Evolutionary conservation across 306 rosid genomes (phyloP), one percentile per base, ranked within the genome.

Genomic region (Vicia faba): DNA sequence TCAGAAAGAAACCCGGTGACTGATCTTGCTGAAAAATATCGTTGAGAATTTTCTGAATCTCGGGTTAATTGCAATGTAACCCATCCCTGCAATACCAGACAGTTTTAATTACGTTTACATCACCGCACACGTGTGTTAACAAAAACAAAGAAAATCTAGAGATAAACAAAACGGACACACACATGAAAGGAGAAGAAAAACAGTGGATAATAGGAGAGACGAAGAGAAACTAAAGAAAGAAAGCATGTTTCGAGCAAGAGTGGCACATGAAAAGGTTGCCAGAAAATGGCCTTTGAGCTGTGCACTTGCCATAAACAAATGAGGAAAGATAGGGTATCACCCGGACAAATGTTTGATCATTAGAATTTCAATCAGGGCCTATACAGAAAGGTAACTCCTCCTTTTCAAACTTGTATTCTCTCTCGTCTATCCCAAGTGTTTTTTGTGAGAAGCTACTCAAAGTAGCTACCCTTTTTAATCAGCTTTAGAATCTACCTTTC

Each of bases 1-100:
- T 93, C 99, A 4, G 95, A 75, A 59, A 93, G 99, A 82, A 93
- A 83, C 48, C 97, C 99, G 56, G 97, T 93, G 84, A 93, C 96
- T 6, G 95, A 85, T 84, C 99, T 86, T 31, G 90, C 96, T 35
- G 99, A 93, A 14, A 93, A 75, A 79, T 71, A 90, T 55, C 97
- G 86, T 74, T 88, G 83, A 25, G 92, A 60, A 78, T 31, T 74
- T 39, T 84, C 82, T 66, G 87, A 82, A 79, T 93, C 96, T 55
- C 90, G 83, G 54, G 79, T 88, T 77, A 85, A 61, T 80, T 90
- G 97, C 86, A 93, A 79, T 4, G 99, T 93, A 43, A 78, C 71
- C 99, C 96, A 90, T 65, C 99, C 99, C 99, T 93, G 84, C 75
- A 82, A 80, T 43, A 80, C 40, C 77, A 71, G 43, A 28, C 45